A percentile compares a stretch with the other conserved stretches of the same genome.
Conservation (phyloP, 2,329 filamentous ascomycete species). For the Fusarium subglutinans region DNA sequence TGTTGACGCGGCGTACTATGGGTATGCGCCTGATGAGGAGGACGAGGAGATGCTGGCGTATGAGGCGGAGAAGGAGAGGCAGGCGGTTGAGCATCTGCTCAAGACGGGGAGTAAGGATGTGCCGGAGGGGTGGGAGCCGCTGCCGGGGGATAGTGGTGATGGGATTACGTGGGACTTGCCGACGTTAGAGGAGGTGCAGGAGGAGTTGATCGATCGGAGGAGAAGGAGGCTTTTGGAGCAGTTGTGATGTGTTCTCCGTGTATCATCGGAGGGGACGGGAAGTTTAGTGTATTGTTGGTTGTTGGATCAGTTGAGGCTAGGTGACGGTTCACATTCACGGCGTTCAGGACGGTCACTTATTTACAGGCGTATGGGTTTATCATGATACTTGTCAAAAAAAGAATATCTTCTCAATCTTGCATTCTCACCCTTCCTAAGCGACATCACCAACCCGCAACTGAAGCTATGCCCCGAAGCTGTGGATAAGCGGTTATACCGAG, state of each 20-base stretch:
- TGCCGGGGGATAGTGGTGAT: slow-evolving; percentile 89
- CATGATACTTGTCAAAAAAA: slow-evolving; percentile 4
- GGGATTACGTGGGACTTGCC: slow-evolving; percentile 85
- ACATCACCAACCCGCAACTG: neutral
- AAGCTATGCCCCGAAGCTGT: neutral
- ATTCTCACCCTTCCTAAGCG: neutral
- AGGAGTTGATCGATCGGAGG: slow-evolving; percentile 88
- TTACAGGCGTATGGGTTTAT: slow-evolving; percentile 23
- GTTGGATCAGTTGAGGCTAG: neutral
- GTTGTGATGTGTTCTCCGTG: slow-evolving; percentile 56
- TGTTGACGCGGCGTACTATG: slow-evolving; percentile 95
- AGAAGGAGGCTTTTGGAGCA: slow-evolving; percentile 86
- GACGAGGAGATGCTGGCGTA: slow-evolving; percentile 82
- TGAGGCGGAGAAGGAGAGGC: slow-evolving; percentile 83
- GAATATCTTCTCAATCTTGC: neutral
- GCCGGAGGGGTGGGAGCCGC: slow-evolving; percentile 79
- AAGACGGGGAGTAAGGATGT: slow-evolving; percentile 63
- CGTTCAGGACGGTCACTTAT: slow-evolving; percentile 27
- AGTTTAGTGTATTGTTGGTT: neutral
- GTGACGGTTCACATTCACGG: slow-evolving; percentile 13
- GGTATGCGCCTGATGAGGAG: slow-evolving; percentile 92
- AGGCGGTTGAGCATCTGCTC: slow-evolving; percentile 77
- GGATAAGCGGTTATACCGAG: slow-evolving; percentile 1
- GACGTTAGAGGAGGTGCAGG: slow-evolving; percentile 90
- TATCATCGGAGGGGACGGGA: neutral